Evolutionary conservation across 345 rosid species (phyloP).

Genomic region (Linum lewisii): DNA sequence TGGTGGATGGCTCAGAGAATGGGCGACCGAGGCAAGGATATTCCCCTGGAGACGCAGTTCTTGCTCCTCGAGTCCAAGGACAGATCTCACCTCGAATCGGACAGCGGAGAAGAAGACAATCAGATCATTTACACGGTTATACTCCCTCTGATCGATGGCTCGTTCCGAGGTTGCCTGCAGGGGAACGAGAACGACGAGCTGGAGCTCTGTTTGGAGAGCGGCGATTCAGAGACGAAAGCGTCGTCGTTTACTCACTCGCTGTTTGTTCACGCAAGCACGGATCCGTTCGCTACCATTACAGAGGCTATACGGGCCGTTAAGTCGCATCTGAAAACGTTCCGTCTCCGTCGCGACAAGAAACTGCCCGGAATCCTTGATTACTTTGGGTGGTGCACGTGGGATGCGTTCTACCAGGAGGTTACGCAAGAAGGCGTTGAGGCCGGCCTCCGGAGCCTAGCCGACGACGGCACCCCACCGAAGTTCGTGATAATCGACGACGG

Average conservation of each 20-base stretch:
- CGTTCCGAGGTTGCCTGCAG: constrained; percentile 71
- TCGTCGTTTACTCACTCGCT: constrained; percentile 64
- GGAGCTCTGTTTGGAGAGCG: constrained; percentile 89
- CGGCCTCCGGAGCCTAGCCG: constrained; percentile 50
- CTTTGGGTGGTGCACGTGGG: constrained; percentile 99
- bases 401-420: constrained; percentile 89
- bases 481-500: constrained; percentile 94
- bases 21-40: constrained; percentile 44
- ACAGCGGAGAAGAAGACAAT: constrained; percentile 40
- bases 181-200: constrained; percentile 64
- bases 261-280: constrained; percentile 66
- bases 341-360: constrained; percentile 80
- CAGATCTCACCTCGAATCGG: constrained; percentile 32
- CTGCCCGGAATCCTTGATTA: constrained; percentile 69
- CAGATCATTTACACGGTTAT: constrained; percentile 74
- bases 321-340: constrained; percentile 65
- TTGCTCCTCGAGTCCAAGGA: constrained; percentile 37
- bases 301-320: constrained; percentile 69
- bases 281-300: constrained; percentile 62
- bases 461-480: constrained; percentile 74
- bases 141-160: constrained; percentile 74
- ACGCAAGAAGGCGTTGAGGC: constrained; percentile 91
- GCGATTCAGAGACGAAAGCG: constrained; percentile 49
- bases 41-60: constrained; percentile 63
- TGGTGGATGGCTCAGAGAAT: constrained; percentile 86